Base-by-base conservation (phyloP, 2,329 filamentous ascomycete genomes). In the Exophiala dermatitidis region DNA sequence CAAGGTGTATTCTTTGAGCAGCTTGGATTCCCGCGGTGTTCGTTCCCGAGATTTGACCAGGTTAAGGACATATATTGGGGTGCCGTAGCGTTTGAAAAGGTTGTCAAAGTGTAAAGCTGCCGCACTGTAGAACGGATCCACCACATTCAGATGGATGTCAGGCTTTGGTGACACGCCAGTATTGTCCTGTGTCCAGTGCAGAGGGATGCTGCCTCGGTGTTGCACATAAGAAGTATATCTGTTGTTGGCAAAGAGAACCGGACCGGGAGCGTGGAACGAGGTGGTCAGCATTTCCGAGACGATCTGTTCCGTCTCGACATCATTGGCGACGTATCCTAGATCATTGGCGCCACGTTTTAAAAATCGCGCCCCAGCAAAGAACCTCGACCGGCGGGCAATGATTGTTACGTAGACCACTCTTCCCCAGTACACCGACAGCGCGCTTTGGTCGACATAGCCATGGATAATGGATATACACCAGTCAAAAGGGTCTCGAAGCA, bases 281-380 rank as follows among this genome's bases (percentile, higher is more conserved):
- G 93, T 98, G 0, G 90, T 96, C 47, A 91, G 75, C 63, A 90
- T 88, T 67, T 98, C 93, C 0, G 90, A 93, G 3, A 98, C 90
- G 56, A 98, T 96, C 68, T 98, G 93, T 70, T 98, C 93, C 0
- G 93, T 97, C 71, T 98, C 94, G 28, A 98, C 93, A 69, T 98
- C 94, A 66, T 98, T 98, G 48, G 93, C 94, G 50, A 98, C 93
- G 67, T 95, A 95, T 9, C 93, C 91, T 52, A 90, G 69, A 68
- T 98, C 93, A 65, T 98, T 98, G 45, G 90, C 87, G 32, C 93
- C 93, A 53, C 93, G 84, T 70, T 98, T 98, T 49, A 98, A 72
- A 62, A 96, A 98, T 2, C 93, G 80, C 36, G 93, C 93, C 30
- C 93, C 93, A 2, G 93, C 93, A 69, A 97, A 98, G 69, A 88